Evolutionary conservation across 495 filamentous ascomycete species (phyloP).

Genomic region (Aspergillus cristatus): DNA sequence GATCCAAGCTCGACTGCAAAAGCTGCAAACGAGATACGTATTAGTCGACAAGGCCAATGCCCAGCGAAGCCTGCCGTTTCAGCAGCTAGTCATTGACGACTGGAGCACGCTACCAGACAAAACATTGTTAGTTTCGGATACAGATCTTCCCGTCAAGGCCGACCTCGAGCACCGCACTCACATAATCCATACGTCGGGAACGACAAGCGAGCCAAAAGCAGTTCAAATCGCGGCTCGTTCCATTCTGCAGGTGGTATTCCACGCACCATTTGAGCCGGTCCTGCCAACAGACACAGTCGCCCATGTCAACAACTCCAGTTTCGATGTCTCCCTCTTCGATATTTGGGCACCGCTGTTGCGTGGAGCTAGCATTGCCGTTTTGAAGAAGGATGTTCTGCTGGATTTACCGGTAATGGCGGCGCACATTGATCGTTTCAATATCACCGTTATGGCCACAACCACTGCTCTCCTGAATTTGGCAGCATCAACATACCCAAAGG

Average conservation of each 20-base stretch:
- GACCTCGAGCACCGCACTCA: slow-evolving; percentile 9
- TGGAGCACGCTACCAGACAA: not conserved
- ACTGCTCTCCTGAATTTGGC: slow-evolving; percentile 12
- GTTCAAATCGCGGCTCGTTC: slow-evolving; percentile 14
- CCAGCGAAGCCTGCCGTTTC: slow-evolving; percentile 2
- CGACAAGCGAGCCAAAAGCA: slow-evolving; percentile 16
- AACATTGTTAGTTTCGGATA: not conserved
- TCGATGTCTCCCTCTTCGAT: slow-evolving; percentile 19
- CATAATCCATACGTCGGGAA: slow-evolving; percentile 17
- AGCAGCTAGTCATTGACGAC: not conserved
- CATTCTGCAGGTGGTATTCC: slow-evolving; percentile 12
- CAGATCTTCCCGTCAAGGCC: not conserved
- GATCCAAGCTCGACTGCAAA: slow-evolving; percentile 5
- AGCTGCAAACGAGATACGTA: slow-evolving; percentile 1
- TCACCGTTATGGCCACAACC: slow-evolving; percentile 11
- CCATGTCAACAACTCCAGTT: slow-evolving; percentile 16
- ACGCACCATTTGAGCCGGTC: slow-evolving; percentile 11
- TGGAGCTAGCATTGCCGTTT: slow-evolving; percentile 10
- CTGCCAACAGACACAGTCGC: slow-evolving; percentile 6
- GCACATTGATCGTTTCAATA: not conserved
- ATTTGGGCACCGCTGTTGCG: slow-evolving; percentile 15
- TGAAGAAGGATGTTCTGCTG: slow-evolving; percentile 7
- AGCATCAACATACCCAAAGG: slow-evolving; percentile 7
- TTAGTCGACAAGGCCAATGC: slow-evolving; percentile 5
- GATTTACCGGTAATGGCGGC: slow-evolving; percentile 4